A percentile compares a stretch with the other conserved stretches of the same genome.
Conservation (phyloP, 1,284 basidiomycete species). For the Lentinula novae-zelandiae region DNA sequence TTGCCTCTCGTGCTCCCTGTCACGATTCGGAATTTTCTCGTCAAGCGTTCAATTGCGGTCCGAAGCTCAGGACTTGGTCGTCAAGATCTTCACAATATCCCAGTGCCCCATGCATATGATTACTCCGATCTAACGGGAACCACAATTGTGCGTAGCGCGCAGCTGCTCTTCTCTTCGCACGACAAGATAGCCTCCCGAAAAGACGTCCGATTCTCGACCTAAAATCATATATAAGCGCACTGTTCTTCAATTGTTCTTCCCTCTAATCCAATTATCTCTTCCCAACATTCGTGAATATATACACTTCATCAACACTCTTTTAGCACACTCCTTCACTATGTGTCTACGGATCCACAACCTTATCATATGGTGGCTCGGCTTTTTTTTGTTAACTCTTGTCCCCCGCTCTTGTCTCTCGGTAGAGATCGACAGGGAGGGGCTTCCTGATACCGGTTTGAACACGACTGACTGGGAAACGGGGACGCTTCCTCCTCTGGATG, state of each 20-base stretch:
- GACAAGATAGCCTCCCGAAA: neutral
- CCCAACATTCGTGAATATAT: neutral
- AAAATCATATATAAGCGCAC: neutral
- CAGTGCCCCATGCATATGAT: neutral
- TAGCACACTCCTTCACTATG: neutral
- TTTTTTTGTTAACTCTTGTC: neutral
- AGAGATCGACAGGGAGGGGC: slow-evolving; percentile 25
- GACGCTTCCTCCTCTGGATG: slow-evolving; percentile 20
- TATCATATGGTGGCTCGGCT: neutral
- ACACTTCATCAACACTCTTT: neutral
- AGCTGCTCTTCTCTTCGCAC: neutral
- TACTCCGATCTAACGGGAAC: neutral
- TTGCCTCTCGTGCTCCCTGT: too few relatives aligned
- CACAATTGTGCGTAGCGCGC: neutral
- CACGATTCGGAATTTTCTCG: too few relatives aligned
- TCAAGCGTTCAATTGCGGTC: too few relatives aligned
- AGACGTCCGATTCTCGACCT: neutral
- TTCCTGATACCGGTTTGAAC: slow-evolving; percentile 26
- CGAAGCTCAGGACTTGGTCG: too few relatives aligned
- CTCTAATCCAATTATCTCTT: neutral
- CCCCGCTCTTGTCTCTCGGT: slow-evolving; percentile 12
- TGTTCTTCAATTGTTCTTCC: neutral
- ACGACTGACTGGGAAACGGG: slow-evolving; percentile 23
- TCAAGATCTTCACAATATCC: too few relatives aligned
- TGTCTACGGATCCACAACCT: neutral